phyloP scores from a whole-genome alignment of 176 grass and related monocot species.

The Oryza glaberrima region DNA sequence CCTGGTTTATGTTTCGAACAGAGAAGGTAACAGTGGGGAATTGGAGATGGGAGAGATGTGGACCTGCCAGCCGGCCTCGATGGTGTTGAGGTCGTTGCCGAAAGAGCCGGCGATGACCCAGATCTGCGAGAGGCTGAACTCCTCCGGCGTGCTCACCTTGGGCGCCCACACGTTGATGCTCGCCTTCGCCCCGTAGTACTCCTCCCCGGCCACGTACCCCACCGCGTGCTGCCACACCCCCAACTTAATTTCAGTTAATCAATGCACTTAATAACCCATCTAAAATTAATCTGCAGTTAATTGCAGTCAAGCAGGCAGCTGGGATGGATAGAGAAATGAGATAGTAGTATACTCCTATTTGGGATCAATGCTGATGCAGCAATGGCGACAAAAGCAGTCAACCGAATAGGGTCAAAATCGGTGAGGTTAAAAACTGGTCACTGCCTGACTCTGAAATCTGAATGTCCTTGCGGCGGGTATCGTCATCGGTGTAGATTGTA shows the following conservation, averaged over 20 bases:
- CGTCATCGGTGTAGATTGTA: slow-evolving; percentile 15
- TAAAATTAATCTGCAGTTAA: too few species aligned
- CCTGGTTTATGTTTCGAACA: too few species aligned
- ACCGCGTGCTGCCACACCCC: slow-evolving; percentile 72
- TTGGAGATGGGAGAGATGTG: neutral
- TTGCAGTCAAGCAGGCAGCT: neutral
- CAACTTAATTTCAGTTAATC: neutral
- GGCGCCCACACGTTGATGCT: slow-evolving; percentile 96
- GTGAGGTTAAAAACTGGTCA: slow-evolving; percentile 32
- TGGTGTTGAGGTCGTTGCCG: slow-evolving; percentile 90
- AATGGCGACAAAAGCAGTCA: neutral
- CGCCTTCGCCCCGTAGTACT: slow-evolving; percentile 94
- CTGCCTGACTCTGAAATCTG: slow-evolving; percentile 8
- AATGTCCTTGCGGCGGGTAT: neutral
- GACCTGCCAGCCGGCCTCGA: slow-evolving; percentile 95
- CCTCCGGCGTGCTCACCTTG: slow-evolving; percentile 59
- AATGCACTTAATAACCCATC: too few species aligned
- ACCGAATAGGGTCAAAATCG: slow-evolving; percentile 14
- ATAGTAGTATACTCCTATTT: neutral
- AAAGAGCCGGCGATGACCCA: slow-evolving; percentile 96
- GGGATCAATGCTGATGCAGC: slow-evolving; percentile 24
- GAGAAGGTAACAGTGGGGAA: neutral
- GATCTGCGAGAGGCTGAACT: slow-evolving; percentile 96
- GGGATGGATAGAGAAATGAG: neutral
- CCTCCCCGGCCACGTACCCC: slow-evolving; percentile 77